phyloP scores from a whole-genome alignment of 352 stramenopile species.

The Phytophthora sojae region DNA sequence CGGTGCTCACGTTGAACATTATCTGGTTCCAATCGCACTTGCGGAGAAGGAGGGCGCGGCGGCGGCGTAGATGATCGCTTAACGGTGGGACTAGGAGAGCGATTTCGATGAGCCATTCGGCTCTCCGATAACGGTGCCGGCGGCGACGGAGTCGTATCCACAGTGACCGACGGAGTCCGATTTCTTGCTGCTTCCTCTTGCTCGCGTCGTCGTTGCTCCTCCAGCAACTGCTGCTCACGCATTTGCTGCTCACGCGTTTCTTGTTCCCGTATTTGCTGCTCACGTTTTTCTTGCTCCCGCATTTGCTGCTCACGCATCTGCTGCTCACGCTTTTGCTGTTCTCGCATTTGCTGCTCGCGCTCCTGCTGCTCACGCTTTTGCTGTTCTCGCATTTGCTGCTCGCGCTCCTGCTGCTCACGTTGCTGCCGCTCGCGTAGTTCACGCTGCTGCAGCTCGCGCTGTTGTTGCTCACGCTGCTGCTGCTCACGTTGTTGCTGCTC shows the following conservation, averaged over 20 bases:
- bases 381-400: slow-evolving; percentile 17
- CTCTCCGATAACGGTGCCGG: slow-evolving; percentile 15
- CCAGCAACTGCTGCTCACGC: slow-evolving; percentile 13
- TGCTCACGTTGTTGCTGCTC: slow-evolving; percentile 10
- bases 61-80: slow-evolving; percentile 40
- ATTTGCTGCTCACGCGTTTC: slow-evolving; percentile 10
- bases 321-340: slow-evolving; percentile 3
- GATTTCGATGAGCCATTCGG: slow-evolving; percentile 20
- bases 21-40: slow-evolving; percentile 28
- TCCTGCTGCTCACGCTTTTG: slow-evolving; percentile 13
- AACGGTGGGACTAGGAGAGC: slow-evolving; percentile 33
- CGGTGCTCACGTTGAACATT: slow-evolving; percentile 22
- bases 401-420: slow-evolving; percentile 8
- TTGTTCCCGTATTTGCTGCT: slow-evolving; percentile 9
- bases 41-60: slow-evolving; percentile 34
- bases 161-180: slow-evolving; percentile 44
- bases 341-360: slow-evolving; percentile 7
- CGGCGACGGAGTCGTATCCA: slow-evolving; percentile 33
- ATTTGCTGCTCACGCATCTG: slow-evolving; percentile 4
- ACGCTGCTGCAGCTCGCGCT: slow-evolving; percentile 16
- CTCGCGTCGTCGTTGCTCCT: slow-evolving; percentile 22
- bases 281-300: slow-evolving; percentile 17
- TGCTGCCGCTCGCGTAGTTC: slow-evolving; percentile 28
- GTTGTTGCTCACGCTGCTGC: slow-evolving; percentile 24
- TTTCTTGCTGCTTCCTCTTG: slow-evolving; percentile 27